phyloP scores from a whole-genome alignment of 2,329 filamentous ascomycete genomes.

The Sporothrix phasma region DNA sequence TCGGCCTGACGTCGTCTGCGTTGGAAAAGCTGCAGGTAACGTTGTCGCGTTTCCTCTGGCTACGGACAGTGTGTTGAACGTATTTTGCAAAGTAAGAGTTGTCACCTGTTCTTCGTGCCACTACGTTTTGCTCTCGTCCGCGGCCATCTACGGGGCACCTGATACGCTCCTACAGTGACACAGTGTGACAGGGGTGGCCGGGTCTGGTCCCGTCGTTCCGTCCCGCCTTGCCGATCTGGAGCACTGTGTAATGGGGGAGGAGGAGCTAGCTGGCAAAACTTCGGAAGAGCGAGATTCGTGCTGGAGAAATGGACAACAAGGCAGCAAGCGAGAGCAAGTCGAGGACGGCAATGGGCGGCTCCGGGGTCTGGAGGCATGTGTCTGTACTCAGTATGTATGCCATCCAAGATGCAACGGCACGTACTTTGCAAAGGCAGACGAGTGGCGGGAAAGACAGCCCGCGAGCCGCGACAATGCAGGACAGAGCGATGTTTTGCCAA shows the following conservation, averaged over 20 bases:
- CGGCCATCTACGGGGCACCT: too few relatives aligned
- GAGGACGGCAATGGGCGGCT: neutral
- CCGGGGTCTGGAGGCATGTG: too few relatives aligned
- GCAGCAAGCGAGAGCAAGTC: conserved; percentile 5
- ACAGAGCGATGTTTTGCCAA: neutral
- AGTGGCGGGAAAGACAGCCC: neutral
- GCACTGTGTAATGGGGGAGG: neutral
- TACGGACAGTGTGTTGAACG: too few relatives aligned
- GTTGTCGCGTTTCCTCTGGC: too few relatives aligned
- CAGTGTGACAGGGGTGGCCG: conserved; percentile 7
- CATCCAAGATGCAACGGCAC: too few relatives aligned
- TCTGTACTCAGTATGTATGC: neutral
- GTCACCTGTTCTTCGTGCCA: too few relatives aligned
- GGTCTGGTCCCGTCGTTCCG: conserved; percentile 9
- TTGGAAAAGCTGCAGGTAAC: too few relatives aligned
- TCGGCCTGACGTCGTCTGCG: too few relatives aligned
- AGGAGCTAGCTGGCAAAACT: conserved; percentile 3
- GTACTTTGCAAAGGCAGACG: neutral
- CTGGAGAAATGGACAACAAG: neutral
- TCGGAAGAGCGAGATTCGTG: neutral
- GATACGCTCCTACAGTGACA: too few relatives aligned
- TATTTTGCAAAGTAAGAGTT: too few relatives aligned
- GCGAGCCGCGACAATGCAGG: neutral
- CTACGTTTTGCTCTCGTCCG: too few relatives aligned
- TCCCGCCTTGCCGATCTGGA: conserved; percentile 11